phyloP scores from a whole-genome alignment of 257 asterid genomes.

The Pogostemon cablin region DNA sequence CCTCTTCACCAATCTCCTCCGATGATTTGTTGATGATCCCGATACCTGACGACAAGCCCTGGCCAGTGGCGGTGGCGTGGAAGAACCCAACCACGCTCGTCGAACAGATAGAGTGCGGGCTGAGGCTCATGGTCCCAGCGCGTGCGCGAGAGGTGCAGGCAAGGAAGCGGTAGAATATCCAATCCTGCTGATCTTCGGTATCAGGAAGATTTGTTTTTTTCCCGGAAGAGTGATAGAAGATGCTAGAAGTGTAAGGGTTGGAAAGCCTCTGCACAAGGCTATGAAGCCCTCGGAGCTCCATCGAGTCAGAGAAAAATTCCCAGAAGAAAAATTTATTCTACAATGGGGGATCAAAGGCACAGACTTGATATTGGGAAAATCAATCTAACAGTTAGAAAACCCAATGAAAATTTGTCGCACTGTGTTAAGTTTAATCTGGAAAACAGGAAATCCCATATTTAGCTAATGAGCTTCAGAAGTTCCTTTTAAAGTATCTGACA shows the following conservation, averaged over 20 bases:
- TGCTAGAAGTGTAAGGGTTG: slow-evolving; percentile 88
- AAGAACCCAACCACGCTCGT: too few species aligned
- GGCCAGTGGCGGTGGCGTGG: too few species aligned
- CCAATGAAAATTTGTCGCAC: not conserved
- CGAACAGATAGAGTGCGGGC: too few species aligned
- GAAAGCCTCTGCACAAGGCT: slow-evolving; percentile 68
- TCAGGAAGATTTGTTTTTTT: slow-evolving; percentile 77
- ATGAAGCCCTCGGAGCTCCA: slow-evolving; percentile 71
- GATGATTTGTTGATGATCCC: too few species aligned
- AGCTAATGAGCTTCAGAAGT: slow-evolving; percentile 10
- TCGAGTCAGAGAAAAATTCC: slow-evolving; percentile 56
- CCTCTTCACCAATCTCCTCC: too few species aligned
- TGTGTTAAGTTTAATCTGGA: not conserved
- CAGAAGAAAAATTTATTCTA: slow-evolving; percentile 69
- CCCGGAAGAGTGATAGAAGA: slow-evolving; percentile 83
- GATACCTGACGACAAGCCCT: too few species aligned
- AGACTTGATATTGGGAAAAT: slow-evolving; percentile 70
- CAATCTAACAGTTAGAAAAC: slow-evolving; percentile 4
- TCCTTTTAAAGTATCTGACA: not conserved
- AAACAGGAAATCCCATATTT: not conserved
- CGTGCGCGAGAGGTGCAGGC: too few species aligned
- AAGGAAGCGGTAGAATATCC: slow-evolving; percentile 66
- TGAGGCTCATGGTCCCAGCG: too few species aligned
- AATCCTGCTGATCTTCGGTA: slow-evolving; percentile 93
- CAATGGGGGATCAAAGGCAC: slow-evolving; percentile 57